A percentile compares a stretch with the other conserved stretches of the same genome.
phyloP scores from a whole-genome alignment of 306 rosid genomes.

The Carpinus viminea region DNA sequence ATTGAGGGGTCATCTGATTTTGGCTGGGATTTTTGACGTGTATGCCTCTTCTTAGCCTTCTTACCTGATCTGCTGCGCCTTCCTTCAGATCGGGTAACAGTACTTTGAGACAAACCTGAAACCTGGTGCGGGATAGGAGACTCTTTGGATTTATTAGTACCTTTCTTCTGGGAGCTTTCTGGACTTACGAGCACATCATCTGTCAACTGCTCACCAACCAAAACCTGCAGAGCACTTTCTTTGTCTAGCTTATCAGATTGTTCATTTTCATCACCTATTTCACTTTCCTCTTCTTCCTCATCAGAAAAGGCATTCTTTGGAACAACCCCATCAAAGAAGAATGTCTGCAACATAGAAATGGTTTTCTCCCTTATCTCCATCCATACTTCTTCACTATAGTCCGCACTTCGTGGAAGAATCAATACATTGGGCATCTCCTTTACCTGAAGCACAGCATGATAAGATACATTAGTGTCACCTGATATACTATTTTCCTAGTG shows the following conservation, averaged over 20 bases:
- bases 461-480: slow-evolving; percentile 22
- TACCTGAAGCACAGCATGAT: slow-evolving; percentile 61
- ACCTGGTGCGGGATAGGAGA: slow-evolving; percentile 60
- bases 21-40: slow-evolving; percentile 71
- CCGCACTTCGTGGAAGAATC: slow-evolving; percentile 99
- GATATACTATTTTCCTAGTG: not conserved
- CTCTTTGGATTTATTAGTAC: slow-evolving; percentile 47
- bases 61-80: slow-evolving; percentile 90
- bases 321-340: slow-evolving; percentile 77
- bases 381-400: slow-evolving; percentile 99
- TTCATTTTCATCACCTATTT: slow-evolving; percentile 64
- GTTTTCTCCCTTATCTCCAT: slow-evolving; percentile 99
- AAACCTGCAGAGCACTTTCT: slow-evolving; percentile 55
- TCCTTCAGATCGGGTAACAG: slow-evolving; percentile 67
- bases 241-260: slow-evolving; percentile 55
- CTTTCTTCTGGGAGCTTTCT: slow-evolving; percentile 71
- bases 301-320: slow-evolving; percentile 80
- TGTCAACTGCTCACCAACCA: slow-evolving; percentile 56
- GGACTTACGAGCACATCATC: slow-evolving; percentile 54
- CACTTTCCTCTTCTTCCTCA: slow-evolving; percentile 69
- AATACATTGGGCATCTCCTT: slow-evolving; percentile 99
- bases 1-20: slow-evolving; percentile 58
- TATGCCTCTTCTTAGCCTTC: slow-evolving; percentile 92
- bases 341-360: slow-evolving; percentile 77
- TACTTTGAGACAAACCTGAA: slow-evolving; percentile 71